Evolutionary conservation across 2,329 filamentous ascomycete genomes (phyloP), one percentile per base, ranked within the genome.

Genomic region (Diaporthe australafricana): DNA sequence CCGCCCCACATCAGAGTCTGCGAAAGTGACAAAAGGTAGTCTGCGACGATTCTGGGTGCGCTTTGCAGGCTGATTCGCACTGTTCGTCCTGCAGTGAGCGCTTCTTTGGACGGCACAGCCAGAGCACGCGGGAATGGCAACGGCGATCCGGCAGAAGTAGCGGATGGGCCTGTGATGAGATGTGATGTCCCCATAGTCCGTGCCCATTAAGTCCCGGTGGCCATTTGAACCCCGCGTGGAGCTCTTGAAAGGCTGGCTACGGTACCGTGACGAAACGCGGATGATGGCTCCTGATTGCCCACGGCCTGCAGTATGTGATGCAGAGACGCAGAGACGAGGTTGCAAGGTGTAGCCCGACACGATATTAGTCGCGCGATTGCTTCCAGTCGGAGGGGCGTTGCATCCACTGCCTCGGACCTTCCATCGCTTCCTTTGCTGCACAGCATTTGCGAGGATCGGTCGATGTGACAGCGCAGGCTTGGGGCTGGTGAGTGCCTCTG

Each of bases 111-210:
- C 60, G 22, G 4, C 48, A 40, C 42, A 48, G 60, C 42, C 42
- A 50, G 60, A 50, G 60, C 60, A 65, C 30, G 60, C 60, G 60
- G 42, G 45, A 65, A 65, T 50, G 60, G 6, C 60, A 65, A 65
- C 60, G 60, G 45, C 60, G 45, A 50, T 65, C 45, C 60, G 60
- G 60, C 20, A 65, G 25, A n/a, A 25, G 14, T 38, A 14, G 60
- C 60, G 60, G 60, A 65, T 65, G 60, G 42, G 32, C 22, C 30
- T 48, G 52, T 57, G 40, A 48, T 40, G 52, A 56, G 66, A 50
- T 57, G 22, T 68, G 66, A 57, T 57, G 42, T 57, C 60, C 30
- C 40, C 22, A 57, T 32, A 48, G 50, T 35, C 50, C 50, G 52
- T 68, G 65, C 50, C 48, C 38, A 25, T 20, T 65, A 20, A 50